Base-by-base conservation (phyloP, 331 rosid genomes). In the Quercus phellos region DNA sequence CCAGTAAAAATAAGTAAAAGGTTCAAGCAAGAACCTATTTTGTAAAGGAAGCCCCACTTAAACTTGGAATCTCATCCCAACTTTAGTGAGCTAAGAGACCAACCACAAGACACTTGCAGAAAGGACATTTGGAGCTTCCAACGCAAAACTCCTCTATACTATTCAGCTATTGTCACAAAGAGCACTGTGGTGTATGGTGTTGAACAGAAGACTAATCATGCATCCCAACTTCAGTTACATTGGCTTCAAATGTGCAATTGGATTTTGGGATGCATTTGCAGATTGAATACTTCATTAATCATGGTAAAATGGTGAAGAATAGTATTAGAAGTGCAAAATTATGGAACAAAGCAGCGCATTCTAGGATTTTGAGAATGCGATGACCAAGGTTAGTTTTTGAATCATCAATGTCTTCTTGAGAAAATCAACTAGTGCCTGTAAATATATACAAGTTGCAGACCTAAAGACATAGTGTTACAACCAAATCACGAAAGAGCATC, bases 281-380 rank as follows among this genome's bases (percentile, higher is more conserved):
- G 12, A 58, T 38, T 75, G 17, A 2, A 51, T 60, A 73, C 67
- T 81, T 61, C 54, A 35, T 22, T 53, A 77, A 64, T 77, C 61
- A 19, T 51, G 70, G 51, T 71, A 75, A 63, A 54, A 85, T 27
- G 54, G 35, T 22, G 50, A 46, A 68, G 72, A 42, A 42, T 29
- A 5, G 69, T 34, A 34, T 30, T 64, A 66, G 30, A 55, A 56
- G 13, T 55, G 55, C 74, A 43, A 82, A 58, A 75, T 76, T 82
- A 81, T 78, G 73, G 54, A 21, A 21, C 10, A 3, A 75, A 75
- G 19, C 14, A 77, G 51, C 70, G 60, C 78, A 74, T 81, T 81
- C 83, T 77, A 76, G 70, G 74, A 76, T 67, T 67, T 74, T 74
- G 68, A 68, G 69, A 59, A 75, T 72, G 77, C 13, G 67, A 17